Conservation (phyloP, 306 rosid genomes). For the Castanospermum australe region DNA sequence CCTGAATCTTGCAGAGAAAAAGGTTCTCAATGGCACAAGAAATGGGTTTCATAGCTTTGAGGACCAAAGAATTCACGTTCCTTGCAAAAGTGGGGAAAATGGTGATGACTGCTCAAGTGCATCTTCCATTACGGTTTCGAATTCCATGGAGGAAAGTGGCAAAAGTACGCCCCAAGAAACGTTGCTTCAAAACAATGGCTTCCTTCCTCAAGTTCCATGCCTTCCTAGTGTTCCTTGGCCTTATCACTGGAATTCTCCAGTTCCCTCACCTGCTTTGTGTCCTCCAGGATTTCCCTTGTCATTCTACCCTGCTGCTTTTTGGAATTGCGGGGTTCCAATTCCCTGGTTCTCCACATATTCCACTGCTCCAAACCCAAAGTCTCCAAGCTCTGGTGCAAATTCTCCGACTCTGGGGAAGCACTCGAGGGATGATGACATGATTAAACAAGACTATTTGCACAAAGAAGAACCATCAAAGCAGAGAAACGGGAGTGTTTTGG, state of each 20-base stretch:
- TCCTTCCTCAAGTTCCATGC: conserved; percentile 55
- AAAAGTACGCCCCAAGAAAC: conserved; percentile 40
- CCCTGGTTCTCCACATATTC: conserved; percentile 60
- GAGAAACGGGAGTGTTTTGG: conserved; percentile 63
- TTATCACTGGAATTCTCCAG: conserved; percentile 61
- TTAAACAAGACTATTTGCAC: conserved; percentile 28
- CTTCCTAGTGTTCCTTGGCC: conserved; percentile 78
- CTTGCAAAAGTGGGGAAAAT: conserved; percentile 40
- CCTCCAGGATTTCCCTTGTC: conserved; percentile 75
- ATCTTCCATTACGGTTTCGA: conserved; percentile 53
- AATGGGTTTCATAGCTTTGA: conserved; percentile 44
- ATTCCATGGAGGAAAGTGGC: conserved; percentile 50
- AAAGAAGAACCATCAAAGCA: conserved; percentile 47
- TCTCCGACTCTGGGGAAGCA: conserved; percentile 65
- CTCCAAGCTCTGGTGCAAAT: conserved; percentile 30
- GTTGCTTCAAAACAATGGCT: conserved; percentile 40
- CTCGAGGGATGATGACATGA: conserved; percentile 52
- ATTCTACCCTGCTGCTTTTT: conserved; percentile 62
- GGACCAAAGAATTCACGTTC: conserved; percentile 26
- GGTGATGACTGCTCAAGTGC: conserved; percentile 58
- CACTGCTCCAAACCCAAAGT: conserved; percentile 30
- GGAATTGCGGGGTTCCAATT: conserved; percentile 55
- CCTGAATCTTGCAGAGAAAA: conserved; percentile 39
- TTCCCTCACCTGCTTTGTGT: conserved; percentile 54
- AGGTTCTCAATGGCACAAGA: conserved; percentile 34